These are phyloP conservation scores for Parietaria judaica DNA, from an alignment of 306 rosid genomes.

Conservation along the genomic window DNA sequence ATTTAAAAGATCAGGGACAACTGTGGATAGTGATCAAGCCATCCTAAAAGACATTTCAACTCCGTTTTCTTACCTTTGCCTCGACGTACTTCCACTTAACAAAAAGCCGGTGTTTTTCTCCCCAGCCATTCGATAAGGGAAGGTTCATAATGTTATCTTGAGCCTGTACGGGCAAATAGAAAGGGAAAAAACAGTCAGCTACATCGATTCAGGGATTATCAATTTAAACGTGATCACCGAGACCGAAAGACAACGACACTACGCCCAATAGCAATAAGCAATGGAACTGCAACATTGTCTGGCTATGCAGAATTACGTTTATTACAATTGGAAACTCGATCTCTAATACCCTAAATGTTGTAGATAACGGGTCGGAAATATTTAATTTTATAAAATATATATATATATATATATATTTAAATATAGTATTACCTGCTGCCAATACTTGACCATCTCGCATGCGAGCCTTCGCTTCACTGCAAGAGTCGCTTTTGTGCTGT, in stretches of 20 bases:
- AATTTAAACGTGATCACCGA: not conserved
- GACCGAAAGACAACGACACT: no score
- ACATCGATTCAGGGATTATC: slow-evolving; percentile 11
- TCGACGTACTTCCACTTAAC: slow-evolving; percentile 91
- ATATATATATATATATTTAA: not conserved
- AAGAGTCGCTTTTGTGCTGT: slow-evolving; percentile 95
- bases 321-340: no score
- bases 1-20: not conserved
- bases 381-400: no score
- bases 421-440: slow-evolving; percentile 75
- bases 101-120: slow-evolving; percentile 72
- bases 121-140: slow-evolving; percentile 89
- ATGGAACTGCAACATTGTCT: no score
- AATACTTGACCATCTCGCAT: slow-evolving; percentile 95
- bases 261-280: no score
- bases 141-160: slow-evolving; percentile 96
- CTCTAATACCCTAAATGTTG: no score
- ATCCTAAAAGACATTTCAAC: not conserved
- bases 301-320: no score
- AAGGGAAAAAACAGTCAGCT: slow-evolving; percentile 4
- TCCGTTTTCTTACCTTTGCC: slow-evolving; percentile 52
- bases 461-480: slow-evolving; percentile 99
- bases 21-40: not conserved
- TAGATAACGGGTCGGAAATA: no score
- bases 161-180: slow-evolving; percentile 45